These are phyloP conservation scores for Fusarium citri DNA, from an alignment of 2,329 filamentous ascomycete genomes.

Conservation along the genomic window DNA sequence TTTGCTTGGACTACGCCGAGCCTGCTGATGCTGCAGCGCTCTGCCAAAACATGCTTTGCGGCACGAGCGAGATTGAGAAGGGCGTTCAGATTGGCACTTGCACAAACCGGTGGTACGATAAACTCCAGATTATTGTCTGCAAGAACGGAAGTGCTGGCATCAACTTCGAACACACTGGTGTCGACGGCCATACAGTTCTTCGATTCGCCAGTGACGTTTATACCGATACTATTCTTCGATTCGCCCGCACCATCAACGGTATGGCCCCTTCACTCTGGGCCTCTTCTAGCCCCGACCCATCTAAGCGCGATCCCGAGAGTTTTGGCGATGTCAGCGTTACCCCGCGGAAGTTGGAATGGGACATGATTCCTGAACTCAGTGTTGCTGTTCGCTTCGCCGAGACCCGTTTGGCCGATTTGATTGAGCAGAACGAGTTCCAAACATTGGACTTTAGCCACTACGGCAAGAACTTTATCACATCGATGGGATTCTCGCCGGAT, in stretches of 20 bases:
- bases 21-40: slow-evolving; percentile 82
- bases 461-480: slow-evolving; percentile 97
- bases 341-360: slow-evolving; percentile 97
- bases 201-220: slow-evolving; percentile 97
- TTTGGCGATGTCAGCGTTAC: slow-evolving; percentile 95
- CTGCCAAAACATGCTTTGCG: slow-evolving; percentile 99
- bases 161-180: slow-evolving; percentile 98
- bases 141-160: slow-evolving; percentile 98
- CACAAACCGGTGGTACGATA: slow-evolving; percentile 99
- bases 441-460: slow-evolving; percentile 90
- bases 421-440: slow-evolving; percentile 95
- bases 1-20: slow-evolving; percentile 94
- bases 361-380: slow-evolving; percentile 91
- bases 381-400: slow-evolving; percentile 96
- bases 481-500: slow-evolving; percentile 95
- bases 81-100: slow-evolving; percentile 97
- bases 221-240: slow-evolving; percentile 96
- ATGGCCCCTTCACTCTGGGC: slow-evolving; percentile 93
- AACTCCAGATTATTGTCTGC: slow-evolving; percentile 98
- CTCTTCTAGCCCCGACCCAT: slow-evolving; percentile 88
- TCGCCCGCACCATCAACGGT: slow-evolving; percentile 94
- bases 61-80: slow-evolving; percentile 89
- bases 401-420: slow-evolving; percentile 90
- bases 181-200: slow-evolving; percentile 96
- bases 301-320: slow-evolving; percentile 88